Evolutionary conservation across 179 eudicot species (phyloP), one percentile per base, ranked within the genome.

Genomic region (Carnegiea gigantea): DNA sequence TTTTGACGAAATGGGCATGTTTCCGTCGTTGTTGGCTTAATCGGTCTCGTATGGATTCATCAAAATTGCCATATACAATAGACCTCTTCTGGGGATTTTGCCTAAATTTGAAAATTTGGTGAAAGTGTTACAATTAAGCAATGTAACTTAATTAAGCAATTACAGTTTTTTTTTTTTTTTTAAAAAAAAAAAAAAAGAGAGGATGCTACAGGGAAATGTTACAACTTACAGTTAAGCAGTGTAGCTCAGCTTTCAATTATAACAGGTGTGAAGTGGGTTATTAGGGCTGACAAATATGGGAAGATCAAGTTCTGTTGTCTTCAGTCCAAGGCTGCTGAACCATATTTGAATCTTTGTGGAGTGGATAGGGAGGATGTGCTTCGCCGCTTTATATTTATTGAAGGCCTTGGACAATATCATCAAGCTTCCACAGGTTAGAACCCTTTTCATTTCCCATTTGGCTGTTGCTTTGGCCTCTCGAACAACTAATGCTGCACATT

Each of bases 291-390:
- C 85, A 91, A 88, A 86, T 81, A 92, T 78, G 84, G 78, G 83
- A 94, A 92, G 87, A 89, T 96, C 77, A 94, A 93, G 89, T 96
- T 94, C 85, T 94, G 99, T 77, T 96, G 99, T 86, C 90, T 96
- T 76, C 99, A 96, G 79, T 96, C 99, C 28, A 82, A 90, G 81
- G 93, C 93, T 73, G 99, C 99, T 81, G 98, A 94, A 78, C 99
- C 99, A 62, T 96, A 94, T 85, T 80, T 96, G 92, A 82, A 83
- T 6, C 75, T 90, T 9, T 91, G 93, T 88, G 97, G 88, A 17
- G 87, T 94, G 36, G 89, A 89, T 2, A 88, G 95, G 33, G 92
- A 92, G 86, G 97, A 94, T 85, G 98, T 96, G 84, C 92, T 88
- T 77, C 93, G 91, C 44, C 96, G 98, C 74, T 92, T 96, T 87